phyloP scores from a whole-genome alignment of 2,329 filamentous ascomycete species.

The Sphaerulina musiva region DNA sequence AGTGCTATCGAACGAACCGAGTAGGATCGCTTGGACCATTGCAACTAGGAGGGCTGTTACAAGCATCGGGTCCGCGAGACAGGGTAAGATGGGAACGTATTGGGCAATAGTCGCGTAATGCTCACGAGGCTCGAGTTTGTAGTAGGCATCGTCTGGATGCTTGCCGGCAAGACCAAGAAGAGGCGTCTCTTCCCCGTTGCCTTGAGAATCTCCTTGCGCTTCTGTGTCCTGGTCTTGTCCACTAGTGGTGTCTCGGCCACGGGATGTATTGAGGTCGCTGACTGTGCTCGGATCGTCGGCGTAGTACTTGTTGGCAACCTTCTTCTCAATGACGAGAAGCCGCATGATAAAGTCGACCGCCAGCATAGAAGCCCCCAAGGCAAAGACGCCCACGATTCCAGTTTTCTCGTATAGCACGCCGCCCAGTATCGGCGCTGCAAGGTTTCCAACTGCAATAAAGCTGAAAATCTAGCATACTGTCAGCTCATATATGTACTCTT shows the following conservation, averaged over 20 bases:
- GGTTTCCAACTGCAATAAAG: constrained; percentile 52
- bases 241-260: constrained; percentile 15
- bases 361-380: constrained; percentile 49
- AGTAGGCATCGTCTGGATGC: constrained; percentile 34
- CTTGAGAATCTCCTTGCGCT: constrained; percentile 5
- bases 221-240: constrained; percentile 11
- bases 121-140: constrained; percentile 37
- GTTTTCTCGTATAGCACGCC: constrained; percentile 55
- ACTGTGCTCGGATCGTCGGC: constrained; percentile 24
- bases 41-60: constrained; percentile 37
- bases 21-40: constrained; percentile 41
- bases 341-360: constrained; percentile 55
- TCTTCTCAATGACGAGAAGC: constrained; percentile 57
- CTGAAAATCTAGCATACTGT: constrained; percentile 45
- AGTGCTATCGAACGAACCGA: constrained; percentile 44
- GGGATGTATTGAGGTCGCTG: constrained; percentile 18
- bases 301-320: constrained; percentile 46
- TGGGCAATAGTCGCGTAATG: constrained; percentile 37
- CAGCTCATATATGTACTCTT: background rate
- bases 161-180: constrained; percentile 36
- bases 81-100: constrained; percentile 45
- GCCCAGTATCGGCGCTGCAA: constrained; percentile 54
- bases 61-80: constrained; percentile 38
- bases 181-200: constrained; percentile 34
- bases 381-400: constrained; percentile 55